Evolutionary conservation across 2,329 filamentous ascomycete genomes (phyloP), one percentile per base, ranked within the genome.

Genomic region (Fusarium sp.): DNA sequence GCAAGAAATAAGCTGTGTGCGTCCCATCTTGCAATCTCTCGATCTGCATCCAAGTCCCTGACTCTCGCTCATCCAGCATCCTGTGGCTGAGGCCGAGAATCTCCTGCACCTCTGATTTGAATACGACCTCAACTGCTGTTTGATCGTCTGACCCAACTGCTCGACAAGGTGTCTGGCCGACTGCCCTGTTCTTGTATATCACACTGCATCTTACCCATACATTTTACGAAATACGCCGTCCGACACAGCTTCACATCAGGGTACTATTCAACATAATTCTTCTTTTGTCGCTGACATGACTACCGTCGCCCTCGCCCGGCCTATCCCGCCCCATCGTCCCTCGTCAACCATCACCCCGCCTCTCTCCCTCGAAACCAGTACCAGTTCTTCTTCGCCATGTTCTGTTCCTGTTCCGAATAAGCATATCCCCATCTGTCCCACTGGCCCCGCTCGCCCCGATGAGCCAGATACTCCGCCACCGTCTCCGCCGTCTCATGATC

Each of bases 401-500:
- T 82, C 70, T 74, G 81, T 67, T 69, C 77, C 93, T 8, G 87
- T 97, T 27, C 94, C 95, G 11, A 98, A 97, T 84, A 97, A 97
- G 83, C 95, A 98, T 83, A 87, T 98, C 27, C 95, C 95, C n/a
- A 86, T 92, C 77, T 98, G 95, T 83, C 93, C 95, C n/a, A 91
- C 95, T 2, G 95, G 95, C 2, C 92, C 94, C 72, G 90, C 85
- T 54, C 79, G 78, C 74, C 84, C 82, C 64, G 86, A 86, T 77
- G 88, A 87, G 68, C 87, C 89, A 57, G 88, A 89, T 77, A 91
- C 92, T 35, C 91, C 91, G 58, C 91, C 91, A 9, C 87, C 90
- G 18, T 95, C 94, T 58, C 91, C 91, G 10, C 87, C 90, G 8
- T 95, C 94, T 67, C 85, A 88, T 63, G 81, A 88, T 54, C 85